Base-by-base conservation (phyloP, 108 stramenopile species). In the Bacterosira constricta region DNA sequence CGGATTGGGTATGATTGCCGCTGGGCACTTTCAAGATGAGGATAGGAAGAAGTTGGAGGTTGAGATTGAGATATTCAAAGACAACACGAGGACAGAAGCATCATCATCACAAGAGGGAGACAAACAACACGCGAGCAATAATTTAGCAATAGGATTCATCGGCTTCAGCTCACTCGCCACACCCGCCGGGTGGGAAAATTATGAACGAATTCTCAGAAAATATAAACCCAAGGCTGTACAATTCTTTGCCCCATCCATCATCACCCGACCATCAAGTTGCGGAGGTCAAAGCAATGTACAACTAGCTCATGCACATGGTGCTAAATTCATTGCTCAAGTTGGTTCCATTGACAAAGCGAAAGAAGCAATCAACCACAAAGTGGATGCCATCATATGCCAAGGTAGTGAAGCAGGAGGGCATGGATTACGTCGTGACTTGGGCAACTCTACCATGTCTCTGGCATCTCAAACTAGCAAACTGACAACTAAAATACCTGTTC, bases 381-480 rank as follows among this genome's bases (percentile, higher is more conserved):
- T 83, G 6, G 85, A 93, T 82, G 81, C 79, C 38, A 74, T 93
- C 25, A 76, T 90, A 57, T 88, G 88, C 37, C 92, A 90, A 59
- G 92, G 92, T 29, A 65, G 69, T 8, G 92, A 93, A 53, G 89
- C 90, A 1, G 92, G 92, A 41, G 92, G 92, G 6, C 89, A 93
- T 77, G 89, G 92, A 0, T 60, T 89, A 1, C 73, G 89, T 27
- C 82, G 88, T 13, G 88, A 89, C 18, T 36, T 90, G 10, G 89
- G 88, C 47, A 81, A 63, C 36, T 83, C 85, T 17, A 85, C 92
- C 12, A 67, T 90, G 67, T 59, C 84, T 29, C 62, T 93, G 34
- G 75, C 83, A 9, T 59, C 88, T 21, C 75, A 77, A 41, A 25
- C 86, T 8, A 85, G 82, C 23, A 49, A 62, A n/a, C n/a, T n/a